phyloP scores from a whole-genome alignment of 768 basidiomycete species.

The Trametes sanguinea region DNA sequence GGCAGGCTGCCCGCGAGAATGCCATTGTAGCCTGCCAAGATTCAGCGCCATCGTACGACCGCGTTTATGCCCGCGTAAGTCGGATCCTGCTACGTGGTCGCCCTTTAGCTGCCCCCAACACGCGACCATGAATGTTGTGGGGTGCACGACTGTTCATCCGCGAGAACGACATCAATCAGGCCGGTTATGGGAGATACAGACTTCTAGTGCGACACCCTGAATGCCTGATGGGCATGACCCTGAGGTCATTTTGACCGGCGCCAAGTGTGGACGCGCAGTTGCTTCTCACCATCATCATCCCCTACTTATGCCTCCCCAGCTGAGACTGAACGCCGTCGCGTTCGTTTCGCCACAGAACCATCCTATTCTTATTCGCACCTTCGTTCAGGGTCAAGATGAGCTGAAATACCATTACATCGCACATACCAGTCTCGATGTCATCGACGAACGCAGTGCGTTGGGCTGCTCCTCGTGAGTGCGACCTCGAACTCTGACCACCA shows the following conservation, averaged over 20 bases:
- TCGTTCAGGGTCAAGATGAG: slow-evolving; percentile 57
- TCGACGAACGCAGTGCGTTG: slow-evolving; percentile 84
- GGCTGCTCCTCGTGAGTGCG: slow-evolving; percentile 17
- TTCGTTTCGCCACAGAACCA: slow-evolving; percentile 86
- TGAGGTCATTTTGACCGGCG: too few species aligned
- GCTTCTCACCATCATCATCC: not conserved
- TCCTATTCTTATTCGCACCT: slow-evolving; percentile 76
- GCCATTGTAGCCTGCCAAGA: too few species aligned
- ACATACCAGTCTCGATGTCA: slow-evolving; percentile 86
- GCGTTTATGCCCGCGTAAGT: not conserved
- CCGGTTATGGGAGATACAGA: not conserved
- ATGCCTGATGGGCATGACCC: too few species aligned
- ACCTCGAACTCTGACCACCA: not conserved
- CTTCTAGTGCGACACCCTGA: too few species aligned
- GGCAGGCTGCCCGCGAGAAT: too few species aligned
- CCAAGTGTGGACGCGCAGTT: not conserved
- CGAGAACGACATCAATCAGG: not conserved
- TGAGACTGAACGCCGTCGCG: slow-evolving; percentile 78
- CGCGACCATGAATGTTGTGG: too few species aligned
- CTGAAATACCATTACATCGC: slow-evolving; percentile 92
- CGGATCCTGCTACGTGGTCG: too few species aligned
- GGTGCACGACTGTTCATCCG: too few species aligned
- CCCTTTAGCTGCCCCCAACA: too few species aligned
- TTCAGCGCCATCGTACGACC: not conserved
- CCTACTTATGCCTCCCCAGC: slow-evolving; percentile 58